Evolutionary conservation across 2,329 filamentous ascomycete genomes (phyloP).

Genomic region (Lecanoromycetidae sp.): DNA sequence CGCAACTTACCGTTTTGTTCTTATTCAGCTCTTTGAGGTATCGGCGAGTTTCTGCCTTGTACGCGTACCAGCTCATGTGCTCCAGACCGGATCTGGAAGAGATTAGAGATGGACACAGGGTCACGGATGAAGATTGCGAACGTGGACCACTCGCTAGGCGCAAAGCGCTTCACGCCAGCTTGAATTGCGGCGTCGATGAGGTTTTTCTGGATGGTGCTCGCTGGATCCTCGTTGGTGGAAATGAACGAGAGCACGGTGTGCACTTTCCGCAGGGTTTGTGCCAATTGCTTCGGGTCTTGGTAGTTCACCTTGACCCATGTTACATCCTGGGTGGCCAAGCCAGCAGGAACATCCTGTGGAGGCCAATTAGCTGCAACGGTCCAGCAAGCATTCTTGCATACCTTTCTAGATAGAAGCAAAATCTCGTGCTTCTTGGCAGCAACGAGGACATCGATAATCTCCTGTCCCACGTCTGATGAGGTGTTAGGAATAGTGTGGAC

Average conservation of each 20-base stretch:
- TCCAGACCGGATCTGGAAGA: neutral
- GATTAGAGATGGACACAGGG: neutral
- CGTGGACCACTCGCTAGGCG: constrained; percentile 31
- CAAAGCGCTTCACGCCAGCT: constrained; percentile 35
- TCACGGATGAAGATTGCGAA: neutral
- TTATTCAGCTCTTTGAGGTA: neutral
- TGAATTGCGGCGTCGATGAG: constrained; percentile 33
- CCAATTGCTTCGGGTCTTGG: neutral
- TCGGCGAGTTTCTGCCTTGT: neutral
- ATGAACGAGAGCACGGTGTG: neutral
- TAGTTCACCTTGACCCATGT: neutral
- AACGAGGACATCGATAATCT: neutral
- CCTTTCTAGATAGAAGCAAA: neutral
- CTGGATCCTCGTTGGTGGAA: constrained; percentile 4
- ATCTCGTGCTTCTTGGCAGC: neutral
- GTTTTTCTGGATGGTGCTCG: constrained; percentile 26
- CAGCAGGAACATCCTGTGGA: neutral
- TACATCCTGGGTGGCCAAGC: neutral
- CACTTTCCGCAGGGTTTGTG: neutral
- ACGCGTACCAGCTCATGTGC: neutral
- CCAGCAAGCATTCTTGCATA: neutral
- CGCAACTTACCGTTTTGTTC: neutral
- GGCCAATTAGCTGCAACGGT: neutral
- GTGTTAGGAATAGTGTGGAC: neutral
- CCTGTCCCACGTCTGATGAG: neutral